Base-by-base conservation (phyloP, 768 basidiomycete genomes). In the Hemileccinum rubropunctum region DNA sequence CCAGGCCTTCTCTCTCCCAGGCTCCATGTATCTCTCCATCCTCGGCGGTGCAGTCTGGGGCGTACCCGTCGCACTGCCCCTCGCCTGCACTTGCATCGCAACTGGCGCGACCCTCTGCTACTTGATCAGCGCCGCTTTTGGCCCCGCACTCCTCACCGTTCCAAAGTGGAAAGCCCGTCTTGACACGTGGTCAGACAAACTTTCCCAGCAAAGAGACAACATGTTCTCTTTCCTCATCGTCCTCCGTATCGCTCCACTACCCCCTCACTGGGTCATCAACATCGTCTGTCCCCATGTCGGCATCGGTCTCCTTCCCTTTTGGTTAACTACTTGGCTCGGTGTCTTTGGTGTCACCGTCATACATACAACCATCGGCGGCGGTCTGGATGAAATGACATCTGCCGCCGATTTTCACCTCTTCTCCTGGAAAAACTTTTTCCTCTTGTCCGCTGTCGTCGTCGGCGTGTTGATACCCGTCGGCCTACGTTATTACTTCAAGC, bases 1-100 rank as follows among this genome's bases (percentile, higher is more conserved):
- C 7, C 95, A 98, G 76, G 92, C 93, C 0, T 98, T 98, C 71
- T 95, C 94, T 7, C 78, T 98, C 13, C 95, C 95, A 0, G 95
- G 95, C 1, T 95, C 93, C 37, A 95, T 98, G 94, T 98, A 98
- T 65, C 81, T 98, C 42, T 93, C 93, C 46, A 97, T 98, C 61
- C 83, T 98, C 12, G 94, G 90, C 17, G 95, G 95, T 30, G 95
- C 95, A 1, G 88, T 97, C 4, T 98, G 93, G 85, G 95, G 95
- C 34, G 85, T 95, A 26, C 71, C 89, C 3, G 72, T 83, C 11
- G 95, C 95, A 0, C 77, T 98, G 5, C 87, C 90, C 5, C 79
- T 98, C n/a, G 88, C 88, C 10, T 98, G 95, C 60, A 80, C 86
- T 56, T 95, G 92, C 67, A 90, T 98, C 47, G 92, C 94, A 13